Percentiles rank a stretch among this genome's conserved stretches.
phyloP scores from a whole-genome alignment of 129 eudicot genomes.

The Dittrichia graveolens region DNA sequence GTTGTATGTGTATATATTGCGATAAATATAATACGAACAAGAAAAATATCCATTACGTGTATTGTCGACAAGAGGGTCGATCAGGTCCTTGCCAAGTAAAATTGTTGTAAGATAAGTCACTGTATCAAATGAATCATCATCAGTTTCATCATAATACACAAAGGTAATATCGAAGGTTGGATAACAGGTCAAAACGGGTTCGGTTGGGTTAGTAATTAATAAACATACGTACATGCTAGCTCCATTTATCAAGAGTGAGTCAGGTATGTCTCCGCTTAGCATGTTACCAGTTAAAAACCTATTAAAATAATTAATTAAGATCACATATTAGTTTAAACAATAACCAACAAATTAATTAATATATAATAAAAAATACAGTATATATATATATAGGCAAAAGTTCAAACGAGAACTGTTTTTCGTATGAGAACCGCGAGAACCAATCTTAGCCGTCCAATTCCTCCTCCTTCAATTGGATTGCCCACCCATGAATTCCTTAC shows the following conservation, averaged over 20 bases:
- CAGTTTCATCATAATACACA: background rate
- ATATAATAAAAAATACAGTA: no score
- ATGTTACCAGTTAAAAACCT: constrained; percentile 74
- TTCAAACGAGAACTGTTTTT: no score
- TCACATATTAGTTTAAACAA: constrained; percentile 15
- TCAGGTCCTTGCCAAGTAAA: constrained; percentile 73
- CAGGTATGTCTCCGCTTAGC: constrained; percentile 72
- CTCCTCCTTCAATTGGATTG: no score
- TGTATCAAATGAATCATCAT: constrained; percentile 35
- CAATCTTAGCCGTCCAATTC: no score
- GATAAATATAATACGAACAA: background rate
- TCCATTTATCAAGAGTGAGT: constrained; percentile 62
- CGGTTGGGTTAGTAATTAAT: background rate
- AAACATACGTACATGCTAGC: constrained; percentile 66
- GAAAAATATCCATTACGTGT: constrained; percentile 45
- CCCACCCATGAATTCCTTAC: no score
- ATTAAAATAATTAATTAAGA: constrained; percentile 13
- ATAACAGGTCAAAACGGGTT: background rate
- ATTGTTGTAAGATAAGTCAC: constrained; percentile 85
- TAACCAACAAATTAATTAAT: background rate
- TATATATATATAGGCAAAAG: no score
- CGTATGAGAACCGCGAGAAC: no score
- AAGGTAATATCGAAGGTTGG: background rate
- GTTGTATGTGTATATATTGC: background rate
- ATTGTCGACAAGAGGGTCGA: constrained; percentile 54